phyloP scores from a whole-genome alignment of 1,284 basidiomycete genomes.

The Microbotryum scabiosae region DNA sequence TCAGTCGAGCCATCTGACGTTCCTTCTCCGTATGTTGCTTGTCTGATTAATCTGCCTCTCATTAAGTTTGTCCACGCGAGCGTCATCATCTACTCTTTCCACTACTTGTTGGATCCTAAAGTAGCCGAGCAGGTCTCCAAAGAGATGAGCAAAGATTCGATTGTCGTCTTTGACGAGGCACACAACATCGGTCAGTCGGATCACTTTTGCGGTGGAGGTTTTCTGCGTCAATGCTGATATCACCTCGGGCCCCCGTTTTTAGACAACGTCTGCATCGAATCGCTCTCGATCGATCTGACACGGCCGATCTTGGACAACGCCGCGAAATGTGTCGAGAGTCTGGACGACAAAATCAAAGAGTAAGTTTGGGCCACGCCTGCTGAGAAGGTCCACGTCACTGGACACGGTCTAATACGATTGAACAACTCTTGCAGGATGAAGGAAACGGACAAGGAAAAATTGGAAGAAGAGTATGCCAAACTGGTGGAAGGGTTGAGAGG shows the following conservation, averaged over 20 bases:
- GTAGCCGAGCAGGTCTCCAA: conserved; percentile 98
- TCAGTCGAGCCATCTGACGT: conserved; percentile 39
- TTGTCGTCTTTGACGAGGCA: conserved; percentile 98
- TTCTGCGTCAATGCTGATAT: not conserved
- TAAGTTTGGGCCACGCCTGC: conserved; percentile 42
- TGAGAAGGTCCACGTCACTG: not conserved
- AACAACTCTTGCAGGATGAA: conserved; percentile 62
- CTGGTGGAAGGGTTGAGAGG: conserved; percentile 89
- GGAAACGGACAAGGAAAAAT: conserved; percentile 79
- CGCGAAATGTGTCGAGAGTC: conserved; percentile 72
- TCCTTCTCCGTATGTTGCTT: not conserved
- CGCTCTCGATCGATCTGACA: conserved; percentile 95
- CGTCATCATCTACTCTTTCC: conserved; percentile 97
- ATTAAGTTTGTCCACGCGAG: conserved; percentile 88
- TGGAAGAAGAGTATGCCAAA: conserved; percentile 96
- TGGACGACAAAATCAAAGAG: conserved; percentile 92
- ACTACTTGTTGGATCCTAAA: conserved; percentile 97
- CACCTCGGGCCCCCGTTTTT: not conserved
- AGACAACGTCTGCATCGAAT: conserved; percentile 99
- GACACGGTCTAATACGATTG: too few species aligned
- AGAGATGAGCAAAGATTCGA: conserved; percentile 93
- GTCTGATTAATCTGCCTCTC: not conserved
- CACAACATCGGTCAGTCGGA: conserved; percentile 81
- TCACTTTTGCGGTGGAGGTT: not conserved
- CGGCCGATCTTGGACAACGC: conserved; percentile 97